These are phyloP conservation scores for Globisporangium cystogenes DNA, from an alignment of 352 stramenopile species.

Conservation along the genomic window DNA sequence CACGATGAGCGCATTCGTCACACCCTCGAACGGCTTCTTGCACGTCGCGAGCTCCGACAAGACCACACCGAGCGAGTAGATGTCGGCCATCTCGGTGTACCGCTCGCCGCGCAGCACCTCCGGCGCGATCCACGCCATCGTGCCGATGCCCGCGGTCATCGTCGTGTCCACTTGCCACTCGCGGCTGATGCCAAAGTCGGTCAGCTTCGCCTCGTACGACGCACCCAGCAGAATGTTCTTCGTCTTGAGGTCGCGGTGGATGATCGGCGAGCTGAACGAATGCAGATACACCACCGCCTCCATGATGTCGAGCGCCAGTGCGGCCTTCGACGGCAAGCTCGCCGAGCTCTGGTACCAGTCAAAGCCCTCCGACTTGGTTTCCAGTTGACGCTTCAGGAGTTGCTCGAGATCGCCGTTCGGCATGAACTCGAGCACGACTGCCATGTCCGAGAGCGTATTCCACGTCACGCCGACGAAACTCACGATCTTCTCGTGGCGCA, in stretches of 20 bases:
- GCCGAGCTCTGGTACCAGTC: conserved; percentile 61
- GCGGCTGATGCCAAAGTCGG: conserved; percentile 78
- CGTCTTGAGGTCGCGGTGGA: conserved; percentile 74
- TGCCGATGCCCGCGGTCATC: conserved; percentile 80
- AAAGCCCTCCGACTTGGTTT: conserved; percentile 46
- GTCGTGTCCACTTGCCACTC: conserved; percentile 73
- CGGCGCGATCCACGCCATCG: conserved; percentile 80
- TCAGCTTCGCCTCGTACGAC: conserved; percentile 70
- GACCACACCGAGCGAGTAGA: conserved; percentile 85
- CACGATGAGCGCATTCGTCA: conserved; percentile 65
- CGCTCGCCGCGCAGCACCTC: conserved; percentile 73
- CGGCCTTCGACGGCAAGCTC: conserved; percentile 38
- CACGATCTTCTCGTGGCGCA: conserved; percentile 77
- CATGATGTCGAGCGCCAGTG: conserved; percentile 65
- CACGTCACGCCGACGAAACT: conserved; percentile 79
- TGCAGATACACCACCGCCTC: conserved; percentile 82
- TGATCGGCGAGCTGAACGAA: conserved; percentile 76
- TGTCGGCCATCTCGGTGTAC: conserved; percentile 85
- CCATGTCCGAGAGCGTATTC: conserved; percentile 83
- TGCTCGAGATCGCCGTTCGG: conserved; percentile 66
- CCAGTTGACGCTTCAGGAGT: conserved; percentile 54
- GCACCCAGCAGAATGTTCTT: conserved; percentile 71
- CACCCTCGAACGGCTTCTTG: conserved; percentile 56
- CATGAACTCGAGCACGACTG: conserved; percentile 80
- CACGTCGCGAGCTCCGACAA: conserved; percentile 70